These are phyloP conservation scores for Paecilomyces sp. DNA, from an alignment of 2,329 filamentous ascomycete species.

Conservation along the genomic window DNA sequence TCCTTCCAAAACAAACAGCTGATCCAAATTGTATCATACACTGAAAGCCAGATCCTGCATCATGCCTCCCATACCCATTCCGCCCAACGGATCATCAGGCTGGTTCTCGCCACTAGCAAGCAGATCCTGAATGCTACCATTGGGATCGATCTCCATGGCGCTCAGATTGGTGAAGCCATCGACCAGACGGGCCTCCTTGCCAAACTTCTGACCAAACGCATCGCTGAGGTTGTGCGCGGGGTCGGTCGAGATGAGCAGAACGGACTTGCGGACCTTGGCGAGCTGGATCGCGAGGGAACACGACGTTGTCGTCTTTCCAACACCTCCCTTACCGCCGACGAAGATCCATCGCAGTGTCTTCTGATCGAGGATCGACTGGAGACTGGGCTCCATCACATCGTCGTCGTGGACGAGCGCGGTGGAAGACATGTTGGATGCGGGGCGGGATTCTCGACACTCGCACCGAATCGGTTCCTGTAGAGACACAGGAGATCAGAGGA, in stretches of 20 bases:
- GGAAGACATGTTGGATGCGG: slow-evolving; percentile 27
- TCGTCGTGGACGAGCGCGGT: slow-evolving; percentile 44
- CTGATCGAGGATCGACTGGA: slow-evolving; percentile 92
- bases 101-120: slow-evolving; percentile 67
- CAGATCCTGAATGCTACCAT: slow-evolving; percentile 93
- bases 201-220: slow-evolving; percentile 98
- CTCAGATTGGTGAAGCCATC: slow-evolving; percentile 90
- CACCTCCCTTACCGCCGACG: slow-evolving; percentile 94
- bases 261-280: slow-evolving; percentile 86
- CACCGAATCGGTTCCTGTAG: background rate
- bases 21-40: slow-evolving; percentile 38
- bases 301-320: slow-evolving; percentile 98
- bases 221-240: slow-evolving; percentile 97
- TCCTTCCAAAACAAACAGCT: background rate
- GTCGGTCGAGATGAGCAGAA: slow-evolving; percentile 96
- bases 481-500: background rate
- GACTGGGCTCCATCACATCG: slow-evolving; percentile 80
- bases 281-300: slow-evolving; percentile 98
- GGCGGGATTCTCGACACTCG: background rate
- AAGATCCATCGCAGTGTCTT: slow-evolving; percentile 97
- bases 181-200: slow-evolving; percentile 90
- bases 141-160: slow-evolving; percentile 99
- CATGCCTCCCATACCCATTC: slow-evolving; percentile 77
- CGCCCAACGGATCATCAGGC: slow-evolving; percentile 58
- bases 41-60: slow-evolving; percentile 98